These are phyloP conservation scores for Rhizoclosmatium globosum DNA, from an alignment of 192 early-diverging fungal genomes.

Conservation along the genomic window DNA sequence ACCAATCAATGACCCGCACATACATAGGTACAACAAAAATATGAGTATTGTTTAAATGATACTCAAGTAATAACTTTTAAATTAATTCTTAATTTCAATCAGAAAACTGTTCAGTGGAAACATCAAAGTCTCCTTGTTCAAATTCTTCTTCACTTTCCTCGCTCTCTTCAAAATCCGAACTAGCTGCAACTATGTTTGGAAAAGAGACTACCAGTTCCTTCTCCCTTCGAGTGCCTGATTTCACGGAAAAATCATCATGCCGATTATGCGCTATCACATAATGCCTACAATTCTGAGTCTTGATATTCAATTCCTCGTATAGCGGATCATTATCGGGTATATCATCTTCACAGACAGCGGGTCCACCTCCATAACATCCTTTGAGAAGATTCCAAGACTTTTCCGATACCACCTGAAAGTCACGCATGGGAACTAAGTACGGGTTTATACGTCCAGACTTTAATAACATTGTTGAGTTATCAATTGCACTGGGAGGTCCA, in stretches of 20 bases:
- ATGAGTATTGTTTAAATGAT: no score
- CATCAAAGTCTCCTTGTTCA: no score
- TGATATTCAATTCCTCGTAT: neutral
- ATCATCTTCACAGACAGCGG: neutral
- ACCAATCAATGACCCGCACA: no score
- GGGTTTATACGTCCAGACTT: neutral
- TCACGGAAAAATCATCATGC: neutral
- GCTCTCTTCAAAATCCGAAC: no score
- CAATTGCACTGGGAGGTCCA: neutral
- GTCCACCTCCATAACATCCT: neutral
- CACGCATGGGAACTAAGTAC: neutral
- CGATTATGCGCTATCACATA: neutral
- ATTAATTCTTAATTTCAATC: no score
- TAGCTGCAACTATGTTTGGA: no score
- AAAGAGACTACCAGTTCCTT: neutral
- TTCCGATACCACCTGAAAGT: neutral
- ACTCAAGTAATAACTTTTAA: no score
- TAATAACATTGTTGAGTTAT: neutral
- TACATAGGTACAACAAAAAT: no score
- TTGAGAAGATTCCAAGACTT: neutral
- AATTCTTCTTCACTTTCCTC: no score
- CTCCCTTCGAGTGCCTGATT: neutral
- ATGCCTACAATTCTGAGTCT: neutral
- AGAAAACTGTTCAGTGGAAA: no score
- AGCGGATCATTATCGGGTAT: neutral